Conservation (phyloP, 2,329 filamentous ascomycete species). For the Colletotrichum chlorophyti region DNA sequence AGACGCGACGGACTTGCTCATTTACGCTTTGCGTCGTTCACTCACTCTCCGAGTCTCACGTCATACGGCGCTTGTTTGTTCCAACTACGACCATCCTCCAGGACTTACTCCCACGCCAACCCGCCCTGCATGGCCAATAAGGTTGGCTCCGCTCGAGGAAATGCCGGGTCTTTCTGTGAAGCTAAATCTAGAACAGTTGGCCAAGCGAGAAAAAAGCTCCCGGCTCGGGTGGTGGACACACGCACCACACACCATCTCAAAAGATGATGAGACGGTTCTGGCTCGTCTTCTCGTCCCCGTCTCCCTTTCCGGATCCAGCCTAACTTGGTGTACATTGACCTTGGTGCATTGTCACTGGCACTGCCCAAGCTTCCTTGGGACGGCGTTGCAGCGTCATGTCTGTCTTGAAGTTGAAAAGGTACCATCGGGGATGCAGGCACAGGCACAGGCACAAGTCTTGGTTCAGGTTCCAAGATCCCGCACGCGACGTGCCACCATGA, state of each 20-base stretch:
- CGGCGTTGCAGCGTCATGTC: background rate
- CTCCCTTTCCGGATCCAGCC: background rate
- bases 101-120: background rate
- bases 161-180: conserved; percentile 5
- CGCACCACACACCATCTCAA: conserved; percentile 3
- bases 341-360: no score
- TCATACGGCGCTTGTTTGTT: no score
- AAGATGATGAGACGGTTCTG: background rate
- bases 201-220: conserved; percentile 6
- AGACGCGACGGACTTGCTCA: no score
- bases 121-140: conserved; percentile 1
- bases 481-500: no score
- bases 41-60: no score
- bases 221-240: background rate
- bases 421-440: background rate
- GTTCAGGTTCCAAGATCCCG: no score
- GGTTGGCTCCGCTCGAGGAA: conserved; percentile 4
- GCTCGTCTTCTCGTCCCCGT: background rate
- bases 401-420: background rate
- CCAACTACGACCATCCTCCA: background rate
- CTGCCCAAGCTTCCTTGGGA: background rate
- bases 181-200: conserved; percentile 12
- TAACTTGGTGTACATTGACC: no score
- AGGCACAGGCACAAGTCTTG: background rate
- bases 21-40: no score